A percentile compares a stretch with the other conserved stretches of the same genome.
These are phyloP conservation scores for Coprinopsis cinerea DNA, from an alignment of 768 basidiomycete genomes.

Conservation along the genomic window DNA sequence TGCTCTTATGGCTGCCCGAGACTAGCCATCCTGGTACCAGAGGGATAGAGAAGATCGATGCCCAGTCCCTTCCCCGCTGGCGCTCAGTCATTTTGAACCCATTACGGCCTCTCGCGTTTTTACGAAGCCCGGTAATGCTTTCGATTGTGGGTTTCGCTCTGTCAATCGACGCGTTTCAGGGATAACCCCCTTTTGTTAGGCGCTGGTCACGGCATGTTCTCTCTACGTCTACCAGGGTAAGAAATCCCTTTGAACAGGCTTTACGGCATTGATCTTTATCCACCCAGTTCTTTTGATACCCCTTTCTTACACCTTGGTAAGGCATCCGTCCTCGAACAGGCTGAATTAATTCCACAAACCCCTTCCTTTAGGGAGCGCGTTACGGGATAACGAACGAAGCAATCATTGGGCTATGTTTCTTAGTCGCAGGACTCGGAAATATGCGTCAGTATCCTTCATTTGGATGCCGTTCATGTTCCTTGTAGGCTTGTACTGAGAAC, in stretches of 20 bases:
- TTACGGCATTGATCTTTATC: not conserved
- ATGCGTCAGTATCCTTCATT: conserved; percentile 34
- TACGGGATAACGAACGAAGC: conserved; percentile 49
- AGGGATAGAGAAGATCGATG: conserved; percentile 44
- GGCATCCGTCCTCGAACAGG: conserved; percentile 14
- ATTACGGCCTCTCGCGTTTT: conserved; percentile 39
- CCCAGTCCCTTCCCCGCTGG: conserved; percentile 14
- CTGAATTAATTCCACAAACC: not conserved
- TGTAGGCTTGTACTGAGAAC: too few relatives aligned
- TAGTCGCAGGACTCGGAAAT: conserved; percentile 48
- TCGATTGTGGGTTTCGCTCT: conserved; percentile 44
- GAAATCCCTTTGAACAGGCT: conserved; percentile 12
- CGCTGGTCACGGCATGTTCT: conserved; percentile 23
- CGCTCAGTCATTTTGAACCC: conserved; percentile 53
- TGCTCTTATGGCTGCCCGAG: conserved; percentile 51
- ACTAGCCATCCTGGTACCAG: conserved; percentile 57
- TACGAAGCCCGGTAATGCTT: conserved; percentile 56
- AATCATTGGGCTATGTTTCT: conserved; percentile 46
- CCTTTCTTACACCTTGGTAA: conserved; percentile 59
- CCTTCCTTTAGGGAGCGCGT: conserved; percentile 38
- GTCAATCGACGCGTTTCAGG: too few relatives aligned
- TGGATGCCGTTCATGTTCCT: conserved; percentile 54
- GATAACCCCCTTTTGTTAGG: conserved; percentile 14
- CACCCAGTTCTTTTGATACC: conserved; percentile 48
- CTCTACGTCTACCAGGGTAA: conserved; percentile 37